phyloP scores from a whole-genome alignment of 2,329 filamentous ascomycete species.

The Aspergillus sp. region DNA sequence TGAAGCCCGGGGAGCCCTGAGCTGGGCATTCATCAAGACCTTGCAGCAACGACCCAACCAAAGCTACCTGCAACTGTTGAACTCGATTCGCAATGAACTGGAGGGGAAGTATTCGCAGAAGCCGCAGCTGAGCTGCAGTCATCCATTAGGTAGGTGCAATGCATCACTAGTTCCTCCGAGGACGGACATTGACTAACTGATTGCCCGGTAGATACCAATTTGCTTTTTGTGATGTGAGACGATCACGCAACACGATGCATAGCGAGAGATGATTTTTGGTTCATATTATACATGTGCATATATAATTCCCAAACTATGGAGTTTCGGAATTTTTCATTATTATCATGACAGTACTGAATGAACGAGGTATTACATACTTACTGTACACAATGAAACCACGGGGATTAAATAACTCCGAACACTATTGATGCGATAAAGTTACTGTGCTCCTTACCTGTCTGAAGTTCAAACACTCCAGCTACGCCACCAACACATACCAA shows the following conservation, averaged over 20 bases:
- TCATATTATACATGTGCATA: not conserved
- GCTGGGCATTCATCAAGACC: conserved; percentile 89
- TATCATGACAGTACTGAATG: not conserved
- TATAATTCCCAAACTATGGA: not conserved
- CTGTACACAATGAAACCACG: not conserved
- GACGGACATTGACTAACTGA: conserved; percentile 5
- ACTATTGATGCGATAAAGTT: no score
- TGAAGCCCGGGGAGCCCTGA: conserved; percentile 94
- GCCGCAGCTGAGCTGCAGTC: conserved; percentile 93
- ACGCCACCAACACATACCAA: no score
- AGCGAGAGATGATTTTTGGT: not conserved
- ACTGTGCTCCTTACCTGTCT: no score
- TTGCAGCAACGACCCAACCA: conserved; percentile 89
- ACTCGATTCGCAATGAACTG: conserved; percentile 88
- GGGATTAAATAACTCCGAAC: no score
- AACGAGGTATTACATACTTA: not conserved
- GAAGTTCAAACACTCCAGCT: no score
- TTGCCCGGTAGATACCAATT: conserved; percentile 58
- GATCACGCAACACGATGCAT: conserved; percentile 1
- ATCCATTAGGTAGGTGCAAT: conserved; percentile 77
- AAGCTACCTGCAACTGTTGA: conserved; percentile 91
- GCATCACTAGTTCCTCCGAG: conserved; percentile 6
- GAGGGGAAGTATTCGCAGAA: conserved; percentile 89
- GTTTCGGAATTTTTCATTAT: not conserved
- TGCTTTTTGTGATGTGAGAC: conserved; percentile 66